Percentiles rank a stretch among this genome's conserved stretches.
Evolutionary conservation across 805 yeast genomes (phyloP).

Genomic region (Hanseniaspora thailandica): DNA sequence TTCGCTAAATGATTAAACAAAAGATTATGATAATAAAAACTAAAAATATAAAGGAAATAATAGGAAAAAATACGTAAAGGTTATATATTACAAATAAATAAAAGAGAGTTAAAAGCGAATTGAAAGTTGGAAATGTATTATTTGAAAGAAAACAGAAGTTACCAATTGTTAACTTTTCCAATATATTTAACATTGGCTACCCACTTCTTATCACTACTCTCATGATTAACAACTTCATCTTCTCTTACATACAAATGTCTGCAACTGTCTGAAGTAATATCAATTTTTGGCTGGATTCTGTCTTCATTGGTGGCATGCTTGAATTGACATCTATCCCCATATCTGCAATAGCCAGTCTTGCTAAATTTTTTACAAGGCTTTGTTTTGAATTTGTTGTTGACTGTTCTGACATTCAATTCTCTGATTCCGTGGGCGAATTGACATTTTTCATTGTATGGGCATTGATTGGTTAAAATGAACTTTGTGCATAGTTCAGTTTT

Average conservation of each 20-base stretch:
- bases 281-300: constrained; percentile 13
- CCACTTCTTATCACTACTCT: background rate
- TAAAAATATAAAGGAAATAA: too few relatives aligned
- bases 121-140: too few relatives aligned
- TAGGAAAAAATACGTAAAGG: background rate
- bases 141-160: background rate
- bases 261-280: constrained; percentile 2
- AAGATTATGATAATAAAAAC: background rate
- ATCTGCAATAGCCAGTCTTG: constrained; percentile 69
- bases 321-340: constrained; percentile 86
- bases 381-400: constrained; percentile 73
- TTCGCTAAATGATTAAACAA: background rate
- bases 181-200: constrained; percentile 14
- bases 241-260: constrained; percentile 11
- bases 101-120: background rate
- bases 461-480: constrained; percentile 52
- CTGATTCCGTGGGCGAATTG: constrained; percentile 85
- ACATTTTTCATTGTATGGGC: constrained; percentile 85
- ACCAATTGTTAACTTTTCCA: constrained; percentile 14
- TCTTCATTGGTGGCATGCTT: constrained; percentile 50
- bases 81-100: background rate
- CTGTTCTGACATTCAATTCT: constrained; percentile 60
- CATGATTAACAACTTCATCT: background rate
- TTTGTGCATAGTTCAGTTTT: constrained; percentile 85
- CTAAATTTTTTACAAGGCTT: constrained; percentile 86